phyloP scores from a whole-genome alignment of 257 asterid species.

The Fraxinus pennsylvanica region DNA sequence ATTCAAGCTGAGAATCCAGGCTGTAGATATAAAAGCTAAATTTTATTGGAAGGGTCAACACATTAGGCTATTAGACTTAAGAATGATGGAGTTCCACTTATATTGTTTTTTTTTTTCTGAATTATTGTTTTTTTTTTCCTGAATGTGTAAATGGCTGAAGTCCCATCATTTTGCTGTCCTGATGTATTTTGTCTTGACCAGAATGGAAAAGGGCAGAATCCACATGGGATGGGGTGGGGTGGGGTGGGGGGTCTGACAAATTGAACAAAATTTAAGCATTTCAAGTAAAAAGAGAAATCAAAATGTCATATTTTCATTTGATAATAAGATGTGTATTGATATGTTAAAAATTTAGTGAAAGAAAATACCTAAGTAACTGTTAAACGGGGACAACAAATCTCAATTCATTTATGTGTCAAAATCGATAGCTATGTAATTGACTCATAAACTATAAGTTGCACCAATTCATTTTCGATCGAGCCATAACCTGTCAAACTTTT shows the following conservation, averaged over 20 bases:
- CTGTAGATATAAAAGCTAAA: background rate
- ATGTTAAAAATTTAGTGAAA: no score
- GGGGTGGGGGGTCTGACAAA: slow-evolving; percentile 16
- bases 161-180: slow-evolving; percentile 5
- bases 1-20: background rate
- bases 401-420: no score
- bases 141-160: background rate
- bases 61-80: background rate
- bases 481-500: background rate
- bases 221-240: slow-evolving; percentile 30
- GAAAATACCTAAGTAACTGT: no score
- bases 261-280: slow-evolving; percentile 4
- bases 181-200: slow-evolving; percentile 24
- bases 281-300: background rate
- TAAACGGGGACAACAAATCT: no score
- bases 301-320: no score
- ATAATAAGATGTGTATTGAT: no score
- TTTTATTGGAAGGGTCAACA: background rate
- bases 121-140: background rate
- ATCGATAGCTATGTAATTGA: no score
- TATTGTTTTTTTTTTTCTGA: background rate
- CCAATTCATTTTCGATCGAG: background rate
- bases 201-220: slow-evolving; percentile 29
- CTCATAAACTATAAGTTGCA: background rate
- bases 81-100: background rate